A percentile compares a stretch with the other conserved stretches of the same genome.
Conservation (phyloP, 352 stramenopile species). For the Phytopythium vexans region DNA sequence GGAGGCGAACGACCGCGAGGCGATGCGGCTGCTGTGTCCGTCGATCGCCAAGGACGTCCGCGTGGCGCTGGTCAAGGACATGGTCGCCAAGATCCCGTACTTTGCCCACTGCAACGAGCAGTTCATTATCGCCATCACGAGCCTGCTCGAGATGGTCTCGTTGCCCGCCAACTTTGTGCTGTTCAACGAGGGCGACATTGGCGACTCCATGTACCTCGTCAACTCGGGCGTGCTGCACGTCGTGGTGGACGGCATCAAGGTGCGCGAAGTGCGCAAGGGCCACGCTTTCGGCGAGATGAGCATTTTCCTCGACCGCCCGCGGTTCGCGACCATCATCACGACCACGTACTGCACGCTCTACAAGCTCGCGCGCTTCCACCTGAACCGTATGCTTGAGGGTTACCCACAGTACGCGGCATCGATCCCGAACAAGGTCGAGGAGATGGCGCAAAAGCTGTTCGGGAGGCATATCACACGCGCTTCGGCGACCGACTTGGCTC, state of each 20-base stretch:
- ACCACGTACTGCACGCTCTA: conserved; percentile 66
- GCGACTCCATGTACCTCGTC: conserved; percentile 70
- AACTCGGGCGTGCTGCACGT: conserved; percentile 66
- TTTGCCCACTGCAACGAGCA: conserved; percentile 59
- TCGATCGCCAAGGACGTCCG: conserved; percentile 69
- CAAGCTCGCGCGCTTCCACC: conserved; percentile 49
- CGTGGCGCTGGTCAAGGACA: conserved; percentile 56
- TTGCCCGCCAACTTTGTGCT: conserved; percentile 47
- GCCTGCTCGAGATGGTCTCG: conserved; percentile 59
- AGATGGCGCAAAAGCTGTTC: conserved; percentile 43
- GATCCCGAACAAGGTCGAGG: conserved; percentile 40
- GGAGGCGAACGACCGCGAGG: conserved; percentile 66
- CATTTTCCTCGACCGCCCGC: conserved; percentile 48
- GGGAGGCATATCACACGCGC: conserved; percentile 9
- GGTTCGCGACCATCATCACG: conserved; percentile 50
- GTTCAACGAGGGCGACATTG: conserved; percentile 43
- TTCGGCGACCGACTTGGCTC: neutral
- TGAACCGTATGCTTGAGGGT: conserved; percentile 50
- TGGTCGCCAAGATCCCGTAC: conserved; percentile 51
- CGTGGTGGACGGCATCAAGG: conserved; percentile 49
- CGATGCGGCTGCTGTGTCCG: conserved; percentile 48
- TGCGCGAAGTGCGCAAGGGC: conserved; percentile 55
- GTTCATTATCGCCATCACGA: conserved; percentile 64
- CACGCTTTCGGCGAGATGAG: conserved; percentile 66
- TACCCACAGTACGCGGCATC: conserved; percentile 41